These are phyloP conservation scores for Phytophthora pini DNA, from an alignment of 352 stramenopile species.

Conservation along the genomic window DNA sequence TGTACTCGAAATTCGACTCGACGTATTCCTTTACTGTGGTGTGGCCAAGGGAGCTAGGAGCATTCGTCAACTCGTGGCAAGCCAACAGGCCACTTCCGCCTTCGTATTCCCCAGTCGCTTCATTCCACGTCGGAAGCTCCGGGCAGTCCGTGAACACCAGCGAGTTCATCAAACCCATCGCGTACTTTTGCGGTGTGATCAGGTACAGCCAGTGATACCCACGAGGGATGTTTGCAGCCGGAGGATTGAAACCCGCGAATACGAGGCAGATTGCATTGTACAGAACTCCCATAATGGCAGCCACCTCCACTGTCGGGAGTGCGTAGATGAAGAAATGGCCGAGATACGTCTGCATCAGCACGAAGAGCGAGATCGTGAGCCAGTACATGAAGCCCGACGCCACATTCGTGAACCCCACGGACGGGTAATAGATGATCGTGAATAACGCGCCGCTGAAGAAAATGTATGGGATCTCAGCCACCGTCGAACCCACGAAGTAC, in stretches of 20 bases:
- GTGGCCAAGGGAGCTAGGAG: constrained; percentile 18
- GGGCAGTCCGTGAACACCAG: constrained; percentile 42
- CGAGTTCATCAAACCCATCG: constrained; percentile 35
- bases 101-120: constrained; percentile 17
- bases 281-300: constrained; percentile 44
- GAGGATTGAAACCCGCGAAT: constrained; percentile 50
- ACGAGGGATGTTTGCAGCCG: constrained; percentile 36
- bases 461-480: constrained; percentile 80
- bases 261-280: constrained; percentile 47
- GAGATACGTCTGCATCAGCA: constrained; percentile 48
- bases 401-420: constrained; percentile 51
- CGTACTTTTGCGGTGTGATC: constrained; percentile 45
- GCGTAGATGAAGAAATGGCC: constrained; percentile 46
- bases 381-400: constrained; percentile 46
- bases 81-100: constrained; percentile 17
- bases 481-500: constrained; percentile 74
- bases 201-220: constrained; percentile 53
- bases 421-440: constrained; percentile 53
- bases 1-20: constrained; percentile 35
- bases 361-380: constrained; percentile 39
- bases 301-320: constrained; percentile 41
- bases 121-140: constrained; percentile 30
- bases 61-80: constrained; percentile 22
- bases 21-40: constrained; percentile 29
- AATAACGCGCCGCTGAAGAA: constrained; percentile 49